A percentile compares a stretch with the other conserved stretches of the same genome.
Evolutionary conservation across 441 rosid genomes (phyloP).

Genomic region (Populus hybrid): DNA sequence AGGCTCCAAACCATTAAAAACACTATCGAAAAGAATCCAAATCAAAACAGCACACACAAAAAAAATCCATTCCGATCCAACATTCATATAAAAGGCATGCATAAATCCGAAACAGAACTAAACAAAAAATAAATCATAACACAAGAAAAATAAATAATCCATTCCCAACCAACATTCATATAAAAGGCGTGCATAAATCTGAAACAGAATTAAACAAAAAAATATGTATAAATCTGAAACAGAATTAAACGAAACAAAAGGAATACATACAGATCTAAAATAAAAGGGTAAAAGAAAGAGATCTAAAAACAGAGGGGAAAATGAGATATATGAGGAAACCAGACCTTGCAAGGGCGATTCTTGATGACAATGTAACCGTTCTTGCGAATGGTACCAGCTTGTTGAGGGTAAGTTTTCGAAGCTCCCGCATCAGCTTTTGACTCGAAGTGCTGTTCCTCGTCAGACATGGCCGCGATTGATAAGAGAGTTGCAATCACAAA

Average conservation of each 20-base stretch:
- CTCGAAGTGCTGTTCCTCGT: slow-evolving; percentile 97
- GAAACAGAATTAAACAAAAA: not conserved
- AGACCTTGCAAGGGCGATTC: slow-evolving; percentile 73
- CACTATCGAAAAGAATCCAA: not conserved
- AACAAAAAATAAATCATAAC: not conserved
- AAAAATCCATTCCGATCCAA: not conserved
- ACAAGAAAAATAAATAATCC: not conserved
- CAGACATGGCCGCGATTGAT: slow-evolving; percentile 54
- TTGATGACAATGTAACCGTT: slow-evolving; percentile 89
- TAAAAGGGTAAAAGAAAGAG: not conserved
- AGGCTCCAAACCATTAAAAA: not conserved
- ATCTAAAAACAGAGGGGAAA: not conserved
- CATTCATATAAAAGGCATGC: not conserved
- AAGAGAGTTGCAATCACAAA: not conserved
- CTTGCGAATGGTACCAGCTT: slow-evolving; percentile 89
- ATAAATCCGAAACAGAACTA: not conserved
- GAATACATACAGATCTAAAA: not conserved
- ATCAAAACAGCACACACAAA: not conserved
- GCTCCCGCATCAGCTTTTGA: slow-evolving; percentile 91
- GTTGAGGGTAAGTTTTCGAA: slow-evolving; percentile 84
- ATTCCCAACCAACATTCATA: not conserved
- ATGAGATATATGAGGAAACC: not conserved
- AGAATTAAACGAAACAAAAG: not conserved
- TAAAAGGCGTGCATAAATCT: not conserved
- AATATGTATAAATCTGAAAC: not conserved